These are phyloP conservation scores for Lactarius hatsudake DNA, from an alignment of 768 basidiomycete genomes.

Conservation along the genomic window DNA sequence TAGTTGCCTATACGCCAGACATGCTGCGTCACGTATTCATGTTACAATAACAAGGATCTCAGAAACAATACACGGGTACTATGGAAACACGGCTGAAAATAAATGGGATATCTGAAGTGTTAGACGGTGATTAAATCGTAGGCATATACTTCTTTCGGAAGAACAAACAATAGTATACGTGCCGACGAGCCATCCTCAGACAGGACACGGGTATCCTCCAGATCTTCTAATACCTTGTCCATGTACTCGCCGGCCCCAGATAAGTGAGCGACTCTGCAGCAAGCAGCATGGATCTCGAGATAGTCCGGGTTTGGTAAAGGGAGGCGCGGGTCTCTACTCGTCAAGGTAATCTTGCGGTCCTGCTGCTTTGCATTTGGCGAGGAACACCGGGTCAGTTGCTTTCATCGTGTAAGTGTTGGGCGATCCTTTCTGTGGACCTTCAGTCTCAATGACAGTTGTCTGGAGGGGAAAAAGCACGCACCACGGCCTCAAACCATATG, in stretches of 20 bases:
- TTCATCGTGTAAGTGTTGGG: background rate
- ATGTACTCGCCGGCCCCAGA: background rate
- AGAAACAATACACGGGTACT: too few species aligned
- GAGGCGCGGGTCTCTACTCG: background rate
- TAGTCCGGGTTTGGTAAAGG: background rate
- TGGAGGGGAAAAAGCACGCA: background rate
- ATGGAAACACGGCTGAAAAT: too few species aligned
- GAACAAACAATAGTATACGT: background rate
- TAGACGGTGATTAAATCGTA: too few species aligned
- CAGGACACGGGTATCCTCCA: background rate
- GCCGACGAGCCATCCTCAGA: background rate
- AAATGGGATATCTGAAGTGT: too few species aligned
- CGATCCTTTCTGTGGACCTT: background rate
- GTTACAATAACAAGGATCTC: too few species aligned
- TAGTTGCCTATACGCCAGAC: constrained; percentile 14
- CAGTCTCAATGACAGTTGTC: background rate
- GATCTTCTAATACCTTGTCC: background rate
- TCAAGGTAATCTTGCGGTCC: background rate
- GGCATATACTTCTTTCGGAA: background rate
- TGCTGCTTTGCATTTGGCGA: background rate
- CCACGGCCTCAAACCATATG: background rate
- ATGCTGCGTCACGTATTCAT: too few species aligned
- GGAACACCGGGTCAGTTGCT: background rate
- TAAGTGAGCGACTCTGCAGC: background rate
- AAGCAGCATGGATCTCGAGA: background rate